Evolutionary conservation across 2,329 filamentous ascomycete species (phyloP), one percentile per base, ranked within the genome.

Genomic region (Onygenales sp.): DNA sequence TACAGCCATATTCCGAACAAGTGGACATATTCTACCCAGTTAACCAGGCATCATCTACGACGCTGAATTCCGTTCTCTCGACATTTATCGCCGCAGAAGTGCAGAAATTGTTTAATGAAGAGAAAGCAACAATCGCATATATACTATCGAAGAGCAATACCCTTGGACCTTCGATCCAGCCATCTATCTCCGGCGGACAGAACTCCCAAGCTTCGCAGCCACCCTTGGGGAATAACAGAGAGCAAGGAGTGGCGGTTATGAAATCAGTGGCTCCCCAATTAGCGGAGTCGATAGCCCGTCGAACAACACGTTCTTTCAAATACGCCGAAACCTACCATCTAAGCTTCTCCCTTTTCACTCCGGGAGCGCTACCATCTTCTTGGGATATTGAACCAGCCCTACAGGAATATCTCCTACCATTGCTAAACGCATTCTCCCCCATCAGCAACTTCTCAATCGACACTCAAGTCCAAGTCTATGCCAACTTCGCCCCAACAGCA

Each of bases 361-460:
- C 87, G 10, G 84, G 84, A 1, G 80, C 86, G 1, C 69, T 76
- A 0, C 93, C 93, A 2, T 95, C 87, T 34, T 86, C 85, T 8
- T 98, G 93, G 93, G 88, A 95, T 51, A 88, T 97, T 49, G 87
- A 96, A 59, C 72, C 79, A 37, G 90, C 92, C 0, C 78, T 97
- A 8, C 78, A 85, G 27, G 80, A 87, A 59, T 92, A 95, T 68
- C 83, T 98, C 68, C 76, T 81, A 51, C 92, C 93, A 0, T 78
- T 97, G 46, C 77, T 98, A 0, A 78, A 87, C 43, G 84, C 89
- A 31, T 80, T 97, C 32, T 81, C 83, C 0, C 78, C 85, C 0
- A 94, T 96, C 59, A 93, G 91, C 74, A 92, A 94, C 67, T 97
- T 98, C 64, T 95, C 91, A 11, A 85, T 97, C 49, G 91, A 97